A percentile compares a stretch with the other conserved stretches of the same genome.
These are phyloP conservation scores for Lasiodiplodia sp. DNA, from an alignment of 2,329 filamentous ascomycete species.

Conservation along the genomic window DNA sequence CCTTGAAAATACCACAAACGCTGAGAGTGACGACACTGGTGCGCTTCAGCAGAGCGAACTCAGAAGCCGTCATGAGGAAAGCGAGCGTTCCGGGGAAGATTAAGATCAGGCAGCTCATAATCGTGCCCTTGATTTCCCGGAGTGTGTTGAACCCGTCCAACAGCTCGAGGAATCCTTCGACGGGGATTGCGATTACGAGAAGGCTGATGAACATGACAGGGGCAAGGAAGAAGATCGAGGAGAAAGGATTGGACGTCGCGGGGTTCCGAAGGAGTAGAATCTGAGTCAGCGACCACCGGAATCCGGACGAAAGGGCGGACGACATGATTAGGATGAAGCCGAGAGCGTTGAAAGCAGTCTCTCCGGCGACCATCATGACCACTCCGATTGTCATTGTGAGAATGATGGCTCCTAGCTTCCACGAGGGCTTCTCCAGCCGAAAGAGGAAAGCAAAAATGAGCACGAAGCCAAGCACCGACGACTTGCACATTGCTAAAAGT, in stretches of 20 bases:
- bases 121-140: slow-evolving; percentile 69
- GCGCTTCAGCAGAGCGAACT: slow-evolving; percentile 93
- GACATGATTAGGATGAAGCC: slow-evolving; percentile 94
- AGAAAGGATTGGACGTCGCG: slow-evolving; percentile 94
- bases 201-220: slow-evolving; percentile 94
- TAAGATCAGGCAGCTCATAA: slow-evolving; percentile 74
- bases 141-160: slow-evolving; percentile 70
- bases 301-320: slow-evolving; percentile 93
- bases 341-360: slow-evolving; percentile 84
- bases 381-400: slow-evolving; percentile 91
- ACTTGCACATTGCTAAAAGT: slow-evolving; percentile 86
- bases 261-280: slow-evolving; percentile 93
- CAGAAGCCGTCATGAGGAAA: slow-evolving; percentile 95
- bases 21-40: slow-evolving; percentile 95
- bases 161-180: slow-evolving; percentile 79
- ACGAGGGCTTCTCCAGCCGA: slow-evolving; percentile 85
- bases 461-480: slow-evolving; percentile 92
- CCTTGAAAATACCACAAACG: slow-evolving; percentile 98
- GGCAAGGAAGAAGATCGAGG: slow-evolving; percentile 95
- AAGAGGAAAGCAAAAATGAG: slow-evolving; percentile 95
- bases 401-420: slow-evolving; percentile 86
- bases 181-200: slow-evolving; percentile 79
- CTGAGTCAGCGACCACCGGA: slow-evolving; percentile 98
- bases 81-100: slow-evolving; percentile 90
- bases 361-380: slow-evolving; percentile 97